Percentiles rank a stretch among this genome's conserved stretches.
These are phyloP conservation scores for Fusarium sambucinum DNA, from an alignment of 2,329 filamentous ascomycete genomes.

Conservation along the genomic window DNA sequence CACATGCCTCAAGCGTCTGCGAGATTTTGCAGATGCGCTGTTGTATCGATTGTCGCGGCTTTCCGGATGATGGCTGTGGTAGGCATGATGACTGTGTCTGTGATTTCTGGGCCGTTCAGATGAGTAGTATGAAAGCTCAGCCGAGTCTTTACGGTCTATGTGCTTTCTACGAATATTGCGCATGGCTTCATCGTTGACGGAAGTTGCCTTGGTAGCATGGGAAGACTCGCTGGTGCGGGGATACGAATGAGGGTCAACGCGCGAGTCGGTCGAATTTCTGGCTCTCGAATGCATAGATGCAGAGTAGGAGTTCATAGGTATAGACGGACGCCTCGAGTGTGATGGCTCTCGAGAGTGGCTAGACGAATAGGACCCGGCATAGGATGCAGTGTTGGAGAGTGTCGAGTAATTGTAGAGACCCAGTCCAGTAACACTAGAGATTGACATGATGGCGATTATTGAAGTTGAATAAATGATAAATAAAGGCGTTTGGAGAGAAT, in stretches of 20 bases:
- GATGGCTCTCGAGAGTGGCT: conserved; percentile 8
- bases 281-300: neutral
- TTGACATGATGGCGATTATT: neutral
- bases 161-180: neutral
- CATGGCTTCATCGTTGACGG: conserved; percentile 22
- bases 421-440: neutral
- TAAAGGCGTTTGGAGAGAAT: neutral
- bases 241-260: conserved; percentile 1
- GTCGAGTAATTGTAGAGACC: conserved; percentile 7
- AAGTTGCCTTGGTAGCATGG: conserved; percentile 17
- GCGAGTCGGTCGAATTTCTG: conserved; percentile 20
- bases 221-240: conserved; percentile 29
- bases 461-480: neutral
- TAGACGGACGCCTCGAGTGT: neutral
- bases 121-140: conserved; percentile 1
- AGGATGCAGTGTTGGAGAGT: neutral
- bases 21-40: neutral
- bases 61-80: conserved; percentile 1
- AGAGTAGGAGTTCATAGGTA: conserved; percentile 4
- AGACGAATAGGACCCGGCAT: conserved; percentile 1
- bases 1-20: neutral
- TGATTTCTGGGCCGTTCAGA: conserved; percentile 10
- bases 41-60: conserved; percentile 2
- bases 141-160: neutral
- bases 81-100: conserved; percentile 12